Evolutionary conservation across 2,329 filamentous ascomycete species (phyloP).

Genomic region (Diplodia corticola): DNA sequence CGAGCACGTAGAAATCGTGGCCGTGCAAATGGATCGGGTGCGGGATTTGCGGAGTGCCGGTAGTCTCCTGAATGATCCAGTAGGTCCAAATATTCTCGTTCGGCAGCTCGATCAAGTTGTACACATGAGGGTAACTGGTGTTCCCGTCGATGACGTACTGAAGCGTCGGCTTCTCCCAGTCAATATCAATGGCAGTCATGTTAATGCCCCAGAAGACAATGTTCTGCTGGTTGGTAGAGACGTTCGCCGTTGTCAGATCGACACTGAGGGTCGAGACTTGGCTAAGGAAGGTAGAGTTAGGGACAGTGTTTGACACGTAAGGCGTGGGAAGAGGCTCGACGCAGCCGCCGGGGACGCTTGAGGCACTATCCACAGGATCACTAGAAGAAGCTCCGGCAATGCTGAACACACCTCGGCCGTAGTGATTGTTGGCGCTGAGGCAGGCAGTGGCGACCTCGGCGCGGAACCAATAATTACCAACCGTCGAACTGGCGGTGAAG

Average conservation of each 20-base stretch:
- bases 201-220: constrained; percentile 45
- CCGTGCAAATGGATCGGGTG: constrained; percentile 33
- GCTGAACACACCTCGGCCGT: constrained; percentile 38
- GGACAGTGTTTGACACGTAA: constrained; percentile 40
- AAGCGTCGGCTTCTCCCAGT: constrained; percentile 48
- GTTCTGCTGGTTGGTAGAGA: constrained; percentile 40
- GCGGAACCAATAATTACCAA: constrained; percentile 47
- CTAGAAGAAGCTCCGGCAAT: constrained; percentile 30
- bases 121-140: constrained; percentile 40
- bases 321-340: constrained; percentile 27
- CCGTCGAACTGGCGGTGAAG: constrained; percentile 43
- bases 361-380: constrained; percentile 28
- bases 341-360: constrained; percentile 30
- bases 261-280: constrained; percentile 38
- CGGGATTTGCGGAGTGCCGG: constrained; percentile 34
- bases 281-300: constrained; percentile 34
- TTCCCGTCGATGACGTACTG: constrained; percentile 46
- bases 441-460: constrained; percentile 43
- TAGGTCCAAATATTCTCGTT: constrained; percentile 41
- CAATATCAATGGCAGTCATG: constrained; percentile 44
- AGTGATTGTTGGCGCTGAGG: constrained; percentile 34
- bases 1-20: constrained; percentile 39
- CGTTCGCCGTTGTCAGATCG: constrained; percentile 33
- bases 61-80: constrained; percentile 46
- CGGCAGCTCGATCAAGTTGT: constrained; percentile 46